Evolutionary conservation across 2,329 filamentous ascomycete species (phyloP).

Genomic region (Phoma herbarum): DNA sequence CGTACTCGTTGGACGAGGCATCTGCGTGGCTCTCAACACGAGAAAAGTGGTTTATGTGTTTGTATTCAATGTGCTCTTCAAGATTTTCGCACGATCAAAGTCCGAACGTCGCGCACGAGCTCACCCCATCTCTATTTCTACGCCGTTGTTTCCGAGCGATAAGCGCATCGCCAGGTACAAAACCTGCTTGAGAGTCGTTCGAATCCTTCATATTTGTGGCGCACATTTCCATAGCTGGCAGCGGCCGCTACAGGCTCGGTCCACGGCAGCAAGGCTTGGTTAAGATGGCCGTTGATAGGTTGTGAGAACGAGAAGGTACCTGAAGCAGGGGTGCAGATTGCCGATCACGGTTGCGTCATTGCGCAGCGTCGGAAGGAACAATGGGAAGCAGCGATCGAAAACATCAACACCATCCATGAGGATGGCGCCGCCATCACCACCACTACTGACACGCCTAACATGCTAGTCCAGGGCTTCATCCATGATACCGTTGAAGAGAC

Average conservation of each 20-base stretch:
- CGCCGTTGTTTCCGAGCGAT: neutral
- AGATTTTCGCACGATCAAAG: neutral
- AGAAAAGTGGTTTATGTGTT: neutral
- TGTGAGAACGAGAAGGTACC: slow-evolving; percentile 3
- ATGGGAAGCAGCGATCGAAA: too few relatives aligned
- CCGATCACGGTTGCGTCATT: slow-evolving; percentile 23
- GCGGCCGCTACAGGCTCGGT: slow-evolving; percentile 3
- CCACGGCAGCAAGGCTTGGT: slow-evolving; percentile 14
- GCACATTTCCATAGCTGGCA: slow-evolving; percentile 1
- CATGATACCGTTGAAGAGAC: too few relatives aligned
- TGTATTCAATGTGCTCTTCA: neutral
- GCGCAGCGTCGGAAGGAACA: neutral
- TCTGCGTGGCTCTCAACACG: neutral
- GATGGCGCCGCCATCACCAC: too few relatives aligned
- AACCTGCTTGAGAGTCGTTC: slow-evolving; percentile 13
- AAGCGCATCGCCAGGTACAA: slow-evolving; percentile 5
- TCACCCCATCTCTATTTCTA: neutral
- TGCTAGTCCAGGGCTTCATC: too few relatives aligned
- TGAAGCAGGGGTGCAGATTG: slow-evolving; percentile 18
- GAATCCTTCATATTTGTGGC: slow-evolving; percentile 11
- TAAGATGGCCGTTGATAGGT: slow-evolving; percentile 13
- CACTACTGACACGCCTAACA: too few relatives aligned
- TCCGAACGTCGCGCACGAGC: neutral
- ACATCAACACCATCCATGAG: too few relatives aligned
- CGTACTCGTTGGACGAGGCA: neutral